Conservation (phyloP, 345 rosid genomes). For the Excoecaria cochinchinensis region DNA sequence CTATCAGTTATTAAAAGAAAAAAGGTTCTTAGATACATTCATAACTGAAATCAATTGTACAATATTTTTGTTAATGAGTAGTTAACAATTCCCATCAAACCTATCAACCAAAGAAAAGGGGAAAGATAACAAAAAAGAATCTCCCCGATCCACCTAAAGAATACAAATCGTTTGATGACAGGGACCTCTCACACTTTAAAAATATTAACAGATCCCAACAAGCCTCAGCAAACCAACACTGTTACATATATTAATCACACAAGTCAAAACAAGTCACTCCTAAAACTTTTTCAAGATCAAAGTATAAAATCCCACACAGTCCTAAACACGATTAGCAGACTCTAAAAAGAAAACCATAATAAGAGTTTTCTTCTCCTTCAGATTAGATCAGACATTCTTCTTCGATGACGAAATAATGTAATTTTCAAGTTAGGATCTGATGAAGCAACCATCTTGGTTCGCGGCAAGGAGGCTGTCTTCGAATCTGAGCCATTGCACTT, state of each 20-base stretch:
- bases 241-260: background rate
- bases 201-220: constrained; percentile 27
- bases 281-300: constrained; percentile 7
- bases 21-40: no score
- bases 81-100: constrained; percentile 22
- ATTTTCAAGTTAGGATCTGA: constrained; percentile 68
- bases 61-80: constrained; percentile 21
- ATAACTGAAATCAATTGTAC: background rate
- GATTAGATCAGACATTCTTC: constrained; percentile 78
- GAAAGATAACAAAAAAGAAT: background rate
- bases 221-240: constrained; percentile 18
- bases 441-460: constrained; percentile 59
- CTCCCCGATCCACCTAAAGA: constrained; percentile 6
- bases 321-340: background rate
- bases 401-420: constrained; percentile 51
- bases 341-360: background rate
- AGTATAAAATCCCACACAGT: constrained; percentile 3
- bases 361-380: constrained; percentile 11
- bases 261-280: background rate
- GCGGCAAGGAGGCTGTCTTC: constrained; percentile 38
- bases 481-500: constrained; percentile 31
- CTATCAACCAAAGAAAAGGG: background rate
- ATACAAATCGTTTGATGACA: constrained; percentile 12
- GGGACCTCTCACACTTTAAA: constrained; percentile 18
- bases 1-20: no score